These are phyloP conservation scores for Chlamydomonas eustigma DNA, from an alignment of 139 green algal species.

Conservation along the genomic window DNA sequence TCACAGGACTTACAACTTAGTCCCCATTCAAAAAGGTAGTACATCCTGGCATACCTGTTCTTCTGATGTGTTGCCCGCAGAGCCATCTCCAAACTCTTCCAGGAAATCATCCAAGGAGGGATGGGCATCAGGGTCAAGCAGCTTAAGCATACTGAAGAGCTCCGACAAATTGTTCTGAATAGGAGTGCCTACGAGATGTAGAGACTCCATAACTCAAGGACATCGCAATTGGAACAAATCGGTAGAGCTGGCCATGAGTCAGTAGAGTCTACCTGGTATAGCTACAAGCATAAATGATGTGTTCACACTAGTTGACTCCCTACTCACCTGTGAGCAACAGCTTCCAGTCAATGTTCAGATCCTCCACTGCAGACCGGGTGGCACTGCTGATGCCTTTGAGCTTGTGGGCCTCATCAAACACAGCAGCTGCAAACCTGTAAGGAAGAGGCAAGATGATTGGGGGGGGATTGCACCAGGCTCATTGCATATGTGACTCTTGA, in stretches of 20 bases:
- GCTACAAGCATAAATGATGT: too few species aligned
- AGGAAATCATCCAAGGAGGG: neutral
- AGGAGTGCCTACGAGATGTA: constrained; percentile 62
- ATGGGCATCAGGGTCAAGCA: constrained; percentile 62
- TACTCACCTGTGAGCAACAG: constrained; percentile 85
- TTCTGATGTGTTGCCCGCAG: neutral
- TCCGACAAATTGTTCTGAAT: constrained; percentile 95
- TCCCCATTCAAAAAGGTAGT: too few species aligned
- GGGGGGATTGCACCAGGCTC: neutral
- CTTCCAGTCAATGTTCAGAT: constrained; percentile 61
- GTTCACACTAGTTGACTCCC: too few species aligned
- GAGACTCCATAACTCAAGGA: too few species aligned
- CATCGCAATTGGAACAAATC: too few species aligned
- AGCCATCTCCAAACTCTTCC: neutral
- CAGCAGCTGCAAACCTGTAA: neutral
- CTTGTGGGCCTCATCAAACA: constrained; percentile 58
- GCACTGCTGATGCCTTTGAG: constrained; percentile 61
- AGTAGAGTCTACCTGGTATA: too few species aligned
- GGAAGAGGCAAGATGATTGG: neutral
- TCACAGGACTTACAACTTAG: too few species aligned
- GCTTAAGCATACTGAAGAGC: constrained; percentile 77
- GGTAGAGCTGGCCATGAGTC: too few species aligned
- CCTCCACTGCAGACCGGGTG: constrained; percentile 52
- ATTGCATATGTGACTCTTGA: constrained; percentile 1
- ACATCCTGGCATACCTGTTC: constrained; percentile 18